Evolutionary conservation across 2,329 filamentous ascomycete genomes (phyloP).

Genomic region (Clonostachys rosea): DNA sequence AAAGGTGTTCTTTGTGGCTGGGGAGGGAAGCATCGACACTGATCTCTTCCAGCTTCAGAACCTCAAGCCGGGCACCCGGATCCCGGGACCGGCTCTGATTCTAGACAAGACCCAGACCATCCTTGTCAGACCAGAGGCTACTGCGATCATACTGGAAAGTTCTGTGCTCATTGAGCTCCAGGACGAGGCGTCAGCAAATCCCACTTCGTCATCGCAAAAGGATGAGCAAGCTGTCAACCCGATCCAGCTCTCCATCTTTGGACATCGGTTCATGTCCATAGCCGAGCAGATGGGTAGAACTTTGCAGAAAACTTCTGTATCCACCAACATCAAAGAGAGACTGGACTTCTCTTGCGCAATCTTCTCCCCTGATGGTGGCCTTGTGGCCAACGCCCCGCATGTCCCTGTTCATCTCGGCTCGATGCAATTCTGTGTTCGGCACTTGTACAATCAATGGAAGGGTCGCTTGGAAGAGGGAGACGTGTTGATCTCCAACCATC

Average conservation of each 20-base stretch:
- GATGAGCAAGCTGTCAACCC: constrained; percentile 31
- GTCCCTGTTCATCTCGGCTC: constrained; percentile 33
- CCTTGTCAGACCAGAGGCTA: constrained; percentile 14
- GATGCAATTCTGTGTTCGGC: constrained; percentile 32
- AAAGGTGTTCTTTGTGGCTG: not conserved
- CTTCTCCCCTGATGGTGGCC: constrained; percentile 29
- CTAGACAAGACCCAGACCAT: constrained; percentile 23
- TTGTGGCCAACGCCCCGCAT: constrained; percentile 33
- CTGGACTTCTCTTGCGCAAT: constrained; percentile 36
- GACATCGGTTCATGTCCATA: constrained; percentile 53
- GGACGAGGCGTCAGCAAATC: not conserved
- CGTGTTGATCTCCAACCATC: constrained; percentile 31
- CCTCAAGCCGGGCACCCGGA: not conserved
- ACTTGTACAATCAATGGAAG: constrained; percentile 24
- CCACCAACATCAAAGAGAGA: constrained; percentile 46
- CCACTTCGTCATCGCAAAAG: not conserved
- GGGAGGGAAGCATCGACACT: not conserved
- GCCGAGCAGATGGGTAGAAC: constrained; percentile 55
- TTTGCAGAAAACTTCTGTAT: constrained; percentile 50
- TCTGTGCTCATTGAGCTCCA: constrained; percentile 22
- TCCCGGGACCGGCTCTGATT: constrained; percentile 22
- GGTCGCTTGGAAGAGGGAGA: constrained; percentile 27
- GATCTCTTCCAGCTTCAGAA: constrained; percentile 1
- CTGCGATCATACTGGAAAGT: constrained; percentile 16
- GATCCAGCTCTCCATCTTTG: constrained; percentile 48